Conservation (phyloP, 768 basidiomycete species). For the Boletus bicolor region DNA sequence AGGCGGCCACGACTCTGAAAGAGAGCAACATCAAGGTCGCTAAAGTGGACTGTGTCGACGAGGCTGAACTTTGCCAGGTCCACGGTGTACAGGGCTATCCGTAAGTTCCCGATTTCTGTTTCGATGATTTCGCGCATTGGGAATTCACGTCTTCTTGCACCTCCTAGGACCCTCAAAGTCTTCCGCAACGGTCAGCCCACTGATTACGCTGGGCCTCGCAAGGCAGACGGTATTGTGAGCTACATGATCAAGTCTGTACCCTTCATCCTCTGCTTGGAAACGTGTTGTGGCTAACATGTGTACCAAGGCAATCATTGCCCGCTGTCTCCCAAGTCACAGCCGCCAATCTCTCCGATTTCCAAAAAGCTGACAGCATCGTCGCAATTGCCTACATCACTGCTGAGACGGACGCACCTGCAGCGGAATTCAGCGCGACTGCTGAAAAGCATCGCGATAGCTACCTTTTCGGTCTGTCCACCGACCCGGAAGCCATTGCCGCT, state of each 20-base stretch:
- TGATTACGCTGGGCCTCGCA: constrained; percentile 86
- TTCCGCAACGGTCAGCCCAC: constrained; percentile 79
- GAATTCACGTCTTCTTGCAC: not conserved
- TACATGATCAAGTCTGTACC: constrained; percentile 90
- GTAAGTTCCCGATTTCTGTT: constrained; percentile 43
- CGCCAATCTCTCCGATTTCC: constrained; percentile 80
- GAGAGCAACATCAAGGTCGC: constrained; percentile 86
- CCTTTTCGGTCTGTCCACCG: constrained; percentile 85
- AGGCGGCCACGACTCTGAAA: constrained; percentile 91
- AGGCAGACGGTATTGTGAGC: constrained; percentile 92
- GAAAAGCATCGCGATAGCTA: constrained; percentile 89
- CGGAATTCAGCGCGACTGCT: constrained; percentile 77
- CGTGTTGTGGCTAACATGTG: constrained; percentile 7
- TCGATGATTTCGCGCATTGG: not conserved
- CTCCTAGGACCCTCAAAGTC: constrained; percentile 71
- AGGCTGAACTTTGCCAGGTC: constrained; percentile 85
- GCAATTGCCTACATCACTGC: constrained; percentile 79
- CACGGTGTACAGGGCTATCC: constrained; percentile 94
- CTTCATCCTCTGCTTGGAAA: not conserved
- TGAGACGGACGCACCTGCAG: constrained; percentile 62
- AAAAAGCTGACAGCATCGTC: constrained; percentile 85
- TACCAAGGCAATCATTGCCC: constrained; percentile 80
- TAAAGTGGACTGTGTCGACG: constrained; percentile 95
- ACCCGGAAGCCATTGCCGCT: constrained; percentile 60
- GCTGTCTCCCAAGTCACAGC: constrained; percentile 82